A percentile compares a stretch with the other conserved stretches of the same genome.
phyloP scores from a whole-genome alignment of 345 rosid species.

The Murraya paniculata region DNA sequence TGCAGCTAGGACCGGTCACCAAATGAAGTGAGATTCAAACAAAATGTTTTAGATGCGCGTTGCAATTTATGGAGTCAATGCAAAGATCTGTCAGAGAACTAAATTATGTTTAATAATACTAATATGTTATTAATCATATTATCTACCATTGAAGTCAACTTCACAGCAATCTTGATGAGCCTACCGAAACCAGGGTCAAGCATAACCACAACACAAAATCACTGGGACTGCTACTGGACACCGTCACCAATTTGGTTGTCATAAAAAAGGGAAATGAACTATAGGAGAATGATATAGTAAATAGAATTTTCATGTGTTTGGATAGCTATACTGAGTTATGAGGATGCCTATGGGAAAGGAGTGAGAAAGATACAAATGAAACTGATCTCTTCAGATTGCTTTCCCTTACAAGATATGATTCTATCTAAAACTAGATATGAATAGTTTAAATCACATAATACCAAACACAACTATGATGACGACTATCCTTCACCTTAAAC shows the following conservation, averaged over 20 bases:
- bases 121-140: not conserved
- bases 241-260: not conserved
- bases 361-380: not conserved
- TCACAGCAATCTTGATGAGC: not conserved
- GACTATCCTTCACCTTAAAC: not conserved
- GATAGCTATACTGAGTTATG: not conserved
- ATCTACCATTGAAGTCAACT: not conserved
- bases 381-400: not conserved
- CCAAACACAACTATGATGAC: no score
- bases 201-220: not conserved
- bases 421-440: not conserved
- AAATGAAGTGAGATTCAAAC: not conserved
- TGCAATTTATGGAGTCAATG: not conserved
- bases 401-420: not conserved
- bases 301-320: not conserved
- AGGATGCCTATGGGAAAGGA: not conserved
- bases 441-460: no score
- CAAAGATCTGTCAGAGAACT: not conserved
- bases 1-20: not conserved
- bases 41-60: not conserved
- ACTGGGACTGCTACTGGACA: not conserved
- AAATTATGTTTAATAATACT: no score
- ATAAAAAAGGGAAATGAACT: not conserved
- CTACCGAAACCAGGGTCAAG: not conserved
- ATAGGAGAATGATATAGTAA: not conserved